These are phyloP conservation scores for Trametes versicolor DNA, from an alignment of 1,284 basidiomycete genomes.

Conservation along the genomic window DNA sequence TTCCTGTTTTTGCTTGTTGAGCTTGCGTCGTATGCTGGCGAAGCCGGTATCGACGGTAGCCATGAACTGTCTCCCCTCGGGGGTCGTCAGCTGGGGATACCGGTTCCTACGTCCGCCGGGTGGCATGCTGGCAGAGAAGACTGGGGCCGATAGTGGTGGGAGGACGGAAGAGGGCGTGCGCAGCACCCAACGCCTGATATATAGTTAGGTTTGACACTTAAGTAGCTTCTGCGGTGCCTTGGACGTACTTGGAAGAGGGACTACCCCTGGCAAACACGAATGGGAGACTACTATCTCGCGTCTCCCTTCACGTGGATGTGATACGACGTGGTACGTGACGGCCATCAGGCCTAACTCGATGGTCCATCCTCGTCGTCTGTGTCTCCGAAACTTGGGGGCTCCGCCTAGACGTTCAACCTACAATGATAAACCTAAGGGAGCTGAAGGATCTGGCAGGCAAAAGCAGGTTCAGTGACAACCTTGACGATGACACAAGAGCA, in stretches of 20 bases:
- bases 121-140: constrained; percentile 13
- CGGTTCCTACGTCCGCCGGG: constrained; percentile 15
- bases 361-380: no score
- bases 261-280: neutral
- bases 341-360: no score
- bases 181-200: neutral
- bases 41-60: constrained; percentile 20
- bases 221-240: neutral
- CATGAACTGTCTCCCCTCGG: constrained; percentile 17
- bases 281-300: neutral
- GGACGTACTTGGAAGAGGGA: no score
- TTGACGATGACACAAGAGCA: no score
- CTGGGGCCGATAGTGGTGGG: constrained; percentile 3
- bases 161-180: neutral
- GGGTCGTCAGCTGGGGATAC: constrained; percentile 18
- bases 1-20: constrained; percentile 16
- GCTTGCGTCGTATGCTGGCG: constrained; percentile 13
- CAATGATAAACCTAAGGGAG: no score
- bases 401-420: no score
- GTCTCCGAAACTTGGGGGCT: no score
- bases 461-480: no score
- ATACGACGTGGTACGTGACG: constrained; percentile 20
- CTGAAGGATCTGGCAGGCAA: no score
- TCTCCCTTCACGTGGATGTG: constrained; percentile 6
- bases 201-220: neutral